phyloP scores from a whole-genome alignment of 31 red algal species.

The Porphyra umbilicalis region DNA sequence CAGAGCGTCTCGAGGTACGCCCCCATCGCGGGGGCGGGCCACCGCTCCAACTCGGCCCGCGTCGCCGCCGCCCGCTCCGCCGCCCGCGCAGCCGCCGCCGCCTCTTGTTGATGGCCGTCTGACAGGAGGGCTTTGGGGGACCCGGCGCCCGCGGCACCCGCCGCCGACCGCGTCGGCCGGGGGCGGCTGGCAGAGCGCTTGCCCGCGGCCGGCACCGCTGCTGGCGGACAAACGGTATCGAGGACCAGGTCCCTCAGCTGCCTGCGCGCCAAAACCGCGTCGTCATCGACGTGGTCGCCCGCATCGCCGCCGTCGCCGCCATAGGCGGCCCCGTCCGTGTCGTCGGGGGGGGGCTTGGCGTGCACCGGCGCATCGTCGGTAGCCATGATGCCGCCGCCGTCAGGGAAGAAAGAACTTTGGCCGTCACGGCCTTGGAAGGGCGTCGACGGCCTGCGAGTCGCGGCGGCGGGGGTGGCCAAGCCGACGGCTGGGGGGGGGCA shows the following conservation, averaged over 20 bases:
- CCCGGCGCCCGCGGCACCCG: background rate
- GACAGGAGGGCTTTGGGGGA: background rate
- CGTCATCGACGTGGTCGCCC: background rate
- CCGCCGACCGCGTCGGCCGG: background rate
- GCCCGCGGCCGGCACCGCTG: background rate
- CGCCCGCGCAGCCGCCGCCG: background rate
- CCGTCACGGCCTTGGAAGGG: too few species aligned
- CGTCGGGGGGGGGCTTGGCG: background rate
- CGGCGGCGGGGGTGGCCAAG: too few species aligned
- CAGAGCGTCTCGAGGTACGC: conserved; percentile 75
- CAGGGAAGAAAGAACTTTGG: too few species aligned
- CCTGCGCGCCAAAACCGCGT: background rate
- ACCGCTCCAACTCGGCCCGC: background rate
- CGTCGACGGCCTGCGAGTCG: too few species aligned
- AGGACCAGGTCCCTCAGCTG: background rate
- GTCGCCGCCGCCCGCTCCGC: background rate
- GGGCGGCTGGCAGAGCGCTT: background rate
- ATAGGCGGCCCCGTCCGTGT: background rate
- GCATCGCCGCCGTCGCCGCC: background rate
- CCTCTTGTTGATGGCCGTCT: background rate
- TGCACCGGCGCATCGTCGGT: background rate
- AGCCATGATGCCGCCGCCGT: too few species aligned
- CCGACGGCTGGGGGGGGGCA: too few species aligned
- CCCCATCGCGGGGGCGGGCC: conserved; percentile 6
- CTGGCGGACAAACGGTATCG: background rate